Base-by-base conservation (phyloP, 2,329 filamentous ascomycete species). In the Sporothrix humicola region DNA sequence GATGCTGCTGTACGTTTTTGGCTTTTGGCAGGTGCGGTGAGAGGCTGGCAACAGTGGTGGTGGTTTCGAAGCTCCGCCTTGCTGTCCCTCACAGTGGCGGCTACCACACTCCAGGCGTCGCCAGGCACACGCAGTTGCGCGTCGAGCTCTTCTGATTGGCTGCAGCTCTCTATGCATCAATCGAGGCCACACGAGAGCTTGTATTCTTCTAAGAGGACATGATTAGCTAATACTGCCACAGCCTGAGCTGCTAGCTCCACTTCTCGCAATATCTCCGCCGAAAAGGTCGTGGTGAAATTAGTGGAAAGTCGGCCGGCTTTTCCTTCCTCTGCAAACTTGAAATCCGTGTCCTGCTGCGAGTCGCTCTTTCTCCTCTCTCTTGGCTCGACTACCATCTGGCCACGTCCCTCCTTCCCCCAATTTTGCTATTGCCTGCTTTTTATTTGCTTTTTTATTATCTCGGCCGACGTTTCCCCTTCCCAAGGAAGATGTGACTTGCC, bases 111-210 rank as follows among this genome's bases (percentile, higher is more conserved):
- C 66, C 58, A 23, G 42, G 23, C 50, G 59, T 61, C 72, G 52
- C 77, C 75, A 78, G 77, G 77, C 77, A 78, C 77, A 78, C 77
- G 75, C 73, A 73, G 76, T 78, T 78, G 77, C 77, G 77, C 77
- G 77, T 78, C 77, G 76, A 76, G 76, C 76, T 74, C 46, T 46
- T 73, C 73, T 76, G 73, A 77, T 77, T 77, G 76, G 76, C 72
- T 56, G 66, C 69, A 76, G 74, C 74, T 76, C 10, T 2, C 61
- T 37, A 71, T 76, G 75, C 72, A 59, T 1, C 10, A 48, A 73
- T 42, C 48, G 42, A 44, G 31, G n/a, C 71, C 12, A 52, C 23
- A 12, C 2, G 3, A 17, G n/a, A 48, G 42, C 61, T 46, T 2
- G 61, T 48, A 66, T 66, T 8, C 1, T 2, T 26, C 5, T 66